phyloP scores from a whole-genome alignment of 306 rosid genomes.

The Cucurbita argyrosperma region DNA sequence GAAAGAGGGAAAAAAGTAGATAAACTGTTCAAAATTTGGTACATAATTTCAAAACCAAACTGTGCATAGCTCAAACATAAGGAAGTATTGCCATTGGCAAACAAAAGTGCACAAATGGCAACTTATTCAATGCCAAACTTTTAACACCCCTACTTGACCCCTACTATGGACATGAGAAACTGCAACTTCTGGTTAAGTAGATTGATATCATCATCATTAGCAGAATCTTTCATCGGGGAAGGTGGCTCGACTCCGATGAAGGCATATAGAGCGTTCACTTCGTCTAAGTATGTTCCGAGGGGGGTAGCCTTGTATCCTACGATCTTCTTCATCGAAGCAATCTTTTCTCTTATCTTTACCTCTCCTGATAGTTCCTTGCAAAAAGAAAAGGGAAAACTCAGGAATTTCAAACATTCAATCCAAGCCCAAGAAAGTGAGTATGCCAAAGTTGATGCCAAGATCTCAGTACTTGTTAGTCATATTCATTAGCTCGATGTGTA shows the following conservation, averaged over 20 bases:
- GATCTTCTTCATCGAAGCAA: slow-evolving; percentile 28
- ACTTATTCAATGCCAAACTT: background rate
- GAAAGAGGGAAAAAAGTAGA: no score
- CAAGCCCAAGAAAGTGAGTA: background rate
- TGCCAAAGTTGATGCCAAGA: background rate
- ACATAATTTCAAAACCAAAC: background rate
- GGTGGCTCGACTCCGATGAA: slow-evolving; percentile 68
- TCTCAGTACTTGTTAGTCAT: no score
- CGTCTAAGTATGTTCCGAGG: slow-evolving; percentile 34
- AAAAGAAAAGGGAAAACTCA: background rate
- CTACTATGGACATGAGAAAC: slow-evolving; percentile 68
- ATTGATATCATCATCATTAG: slow-evolving; percentile 6
- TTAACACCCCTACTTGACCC: slow-evolving; percentile 22
- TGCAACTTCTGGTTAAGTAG: slow-evolving; percentile 34
- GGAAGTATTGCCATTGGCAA: background rate
- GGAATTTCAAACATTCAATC: background rate
- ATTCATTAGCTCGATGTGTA: no score
- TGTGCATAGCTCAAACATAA: background rate
- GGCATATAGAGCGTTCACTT: slow-evolving; percentile 56
- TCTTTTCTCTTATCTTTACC: slow-evolving; percentile 35
- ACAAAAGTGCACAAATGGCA: background rate
- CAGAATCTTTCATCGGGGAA: slow-evolving; percentile 11
- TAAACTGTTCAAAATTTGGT: background rate
- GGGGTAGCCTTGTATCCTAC: slow-evolving; percentile 39
- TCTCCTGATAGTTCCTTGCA: slow-evolving; percentile 28